These are phyloP conservation scores for Westerdykella aurantiaca DNA, from an alignment of 2,329 filamentous ascomycete species.

Conservation along the genomic window DNA sequence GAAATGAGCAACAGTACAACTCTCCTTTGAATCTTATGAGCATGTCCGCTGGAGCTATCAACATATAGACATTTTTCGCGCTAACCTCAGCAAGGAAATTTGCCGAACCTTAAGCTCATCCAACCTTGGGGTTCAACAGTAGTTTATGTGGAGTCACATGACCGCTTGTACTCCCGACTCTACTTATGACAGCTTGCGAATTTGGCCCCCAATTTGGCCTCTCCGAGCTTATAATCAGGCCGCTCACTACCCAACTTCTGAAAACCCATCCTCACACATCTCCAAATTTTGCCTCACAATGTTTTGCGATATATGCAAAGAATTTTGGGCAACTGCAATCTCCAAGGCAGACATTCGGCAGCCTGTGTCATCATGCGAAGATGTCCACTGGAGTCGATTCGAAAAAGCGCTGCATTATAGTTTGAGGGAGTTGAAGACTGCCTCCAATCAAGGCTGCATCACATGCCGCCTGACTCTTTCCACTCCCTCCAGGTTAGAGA, in stretches of 20 bases:
- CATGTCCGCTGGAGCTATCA: no score
- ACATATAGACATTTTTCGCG: no score
- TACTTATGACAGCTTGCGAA: neutral
- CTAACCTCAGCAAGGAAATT: no score
- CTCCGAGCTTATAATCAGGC: neutral
- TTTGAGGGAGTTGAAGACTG: constrained; percentile 12
- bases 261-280: neutral
- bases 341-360: constrained; percentile 4
- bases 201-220: neutral
- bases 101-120: no score
- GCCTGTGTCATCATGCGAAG: neutral
- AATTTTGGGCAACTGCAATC: constrained; percentile 7
- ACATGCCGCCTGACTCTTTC: constrained; percentile 15
- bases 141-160: no score
- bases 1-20: no score
- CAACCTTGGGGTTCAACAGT: no score
- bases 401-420: constrained; percentile 12
- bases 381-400: constrained; percentile 10
- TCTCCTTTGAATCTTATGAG: no score
- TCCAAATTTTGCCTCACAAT: constrained; percentile 3
- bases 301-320: constrained; percentile 13
- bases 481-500: constrained; percentile 10
- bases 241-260: neutral
- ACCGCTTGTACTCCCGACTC: no score
- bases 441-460: constrained; percentile 11